Percentiles rank a stretch among this genome's conserved stretches.
Conservation (phyloP, 371 early-diverging fungal species). For the Apophysomyces sp. region DNA sequence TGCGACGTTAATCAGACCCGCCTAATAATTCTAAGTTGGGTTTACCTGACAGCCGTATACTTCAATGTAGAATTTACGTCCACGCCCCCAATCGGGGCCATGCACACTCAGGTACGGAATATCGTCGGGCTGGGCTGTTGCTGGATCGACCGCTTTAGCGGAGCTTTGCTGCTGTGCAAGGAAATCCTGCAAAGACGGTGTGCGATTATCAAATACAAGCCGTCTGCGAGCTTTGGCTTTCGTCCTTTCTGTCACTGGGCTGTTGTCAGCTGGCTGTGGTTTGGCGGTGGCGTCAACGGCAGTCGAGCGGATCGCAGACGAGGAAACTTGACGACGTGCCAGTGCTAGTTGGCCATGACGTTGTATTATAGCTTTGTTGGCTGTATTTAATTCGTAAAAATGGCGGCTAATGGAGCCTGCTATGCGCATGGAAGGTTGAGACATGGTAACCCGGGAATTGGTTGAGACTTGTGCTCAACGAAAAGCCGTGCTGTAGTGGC, state of each 20-base stretch:
- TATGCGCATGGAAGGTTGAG: not conserved
- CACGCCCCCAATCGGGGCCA: constrained; percentile 36
- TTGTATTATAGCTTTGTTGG: no score
- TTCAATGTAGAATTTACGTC: constrained; percentile 65
- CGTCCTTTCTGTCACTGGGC: not conserved
- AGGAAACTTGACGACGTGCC: not conserved
- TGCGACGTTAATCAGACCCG: not conserved
- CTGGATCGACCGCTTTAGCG: constrained; percentile 16
- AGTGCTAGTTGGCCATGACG: not conserved
- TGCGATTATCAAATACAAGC: constrained; percentile 65
- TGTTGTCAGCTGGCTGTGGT: not conserved
- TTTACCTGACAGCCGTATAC: constrained; percentile 81
- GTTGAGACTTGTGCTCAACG: not conserved
- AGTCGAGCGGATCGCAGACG: not conserved
- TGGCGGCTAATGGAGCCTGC: not conserved
- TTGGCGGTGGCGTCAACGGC: not conserved
- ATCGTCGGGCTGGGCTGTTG: constrained; percentile 28
- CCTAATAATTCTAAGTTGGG: not conserved
- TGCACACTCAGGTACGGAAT: constrained; percentile 59
- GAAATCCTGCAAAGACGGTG: constrained; percentile 70
- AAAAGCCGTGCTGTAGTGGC: not conserved
- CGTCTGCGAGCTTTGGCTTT: constrained; percentile 25
- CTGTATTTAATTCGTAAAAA: not conserved
- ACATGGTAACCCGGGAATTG: not conserved
- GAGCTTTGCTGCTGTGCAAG: constrained; percentile 8